Evolutionary conservation across 1,284 basidiomycete species (phyloP), one percentile per base, ranked within the genome.

Genomic region (Vanrija sp.): DNA sequence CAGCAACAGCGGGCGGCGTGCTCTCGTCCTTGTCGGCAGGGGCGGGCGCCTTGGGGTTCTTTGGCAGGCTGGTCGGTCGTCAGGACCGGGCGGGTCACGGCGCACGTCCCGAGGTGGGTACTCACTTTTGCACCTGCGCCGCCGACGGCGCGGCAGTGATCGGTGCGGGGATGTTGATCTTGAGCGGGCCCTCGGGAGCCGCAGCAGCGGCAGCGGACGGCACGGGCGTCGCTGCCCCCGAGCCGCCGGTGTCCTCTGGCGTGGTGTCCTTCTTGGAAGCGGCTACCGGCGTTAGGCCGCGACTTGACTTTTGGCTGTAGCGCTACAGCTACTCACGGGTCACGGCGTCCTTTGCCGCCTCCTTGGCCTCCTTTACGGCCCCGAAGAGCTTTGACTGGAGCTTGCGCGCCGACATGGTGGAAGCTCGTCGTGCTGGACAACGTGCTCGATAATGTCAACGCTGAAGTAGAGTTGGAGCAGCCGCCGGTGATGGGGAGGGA

Each of bases 341-440:
- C n/a, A 38, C 28, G 16, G 44, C 21, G 34, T 38, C 44, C 19
- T 23, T 38, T 49, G 29, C 28, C 26, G 9, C 45, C 4, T 52
- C 45, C 51, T 42, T 38, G 43, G 50, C 39, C 23, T 52, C 54
- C 54, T 52, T 59, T 50, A 40, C 54, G 15, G 59, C 65, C 38
- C 87, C 81, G 69, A 91, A 91, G 45, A 91, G 80, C 75, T 85
- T 90, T 42, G 82, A 84, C 69, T 89, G 89, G 21, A 91, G 82
- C 66, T 85, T 85, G 74, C 84, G 81, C 44, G 81, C 79, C 44
- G 81, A 62, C 62, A 69, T 72, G 19, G 28, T 55, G 39, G 3
- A 34, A 15, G 34, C 34, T 10, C 1, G 34, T 15, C 10, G 9
- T 34, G 34, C 21, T 23, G 21, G 21, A 23, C 21, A 5, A 28